Percentiles rank a stretch among this genome's conserved stretches.
These are phyloP conservation scores for Aspergillus transmontanensis DNA, from an alignment of 2,329 filamentous ascomycete species.

Conservation along the genomic window DNA sequence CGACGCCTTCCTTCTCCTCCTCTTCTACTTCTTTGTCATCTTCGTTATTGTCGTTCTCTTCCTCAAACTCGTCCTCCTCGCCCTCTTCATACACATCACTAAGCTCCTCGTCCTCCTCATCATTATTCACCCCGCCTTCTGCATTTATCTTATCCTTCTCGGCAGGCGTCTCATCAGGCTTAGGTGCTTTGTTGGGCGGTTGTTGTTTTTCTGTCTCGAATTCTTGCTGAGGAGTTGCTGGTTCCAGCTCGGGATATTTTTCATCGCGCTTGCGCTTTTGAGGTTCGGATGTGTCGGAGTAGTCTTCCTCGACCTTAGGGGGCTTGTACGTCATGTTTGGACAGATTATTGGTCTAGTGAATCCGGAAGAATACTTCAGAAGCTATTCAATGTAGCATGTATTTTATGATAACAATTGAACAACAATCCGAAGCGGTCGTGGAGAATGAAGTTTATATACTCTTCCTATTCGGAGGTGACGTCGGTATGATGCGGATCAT, in stretches of 20 bases:
- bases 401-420: background rate
- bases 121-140: constrained; percentile 11
- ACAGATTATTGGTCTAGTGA: background rate
- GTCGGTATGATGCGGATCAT: constrained; percentile 6
- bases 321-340: constrained; percentile 24
- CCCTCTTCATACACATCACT: constrained; percentile 10
- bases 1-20: background rate
- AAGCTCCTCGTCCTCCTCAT: constrained; percentile 12
- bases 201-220: constrained; percentile 13
- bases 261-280: constrained; percentile 22
- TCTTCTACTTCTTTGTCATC: constrained; percentile 1
- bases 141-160: constrained; percentile 9
- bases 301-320: constrained; percentile 23
- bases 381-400: background rate
- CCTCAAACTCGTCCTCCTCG: background rate
- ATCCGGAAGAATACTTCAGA: background rate
- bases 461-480: background rate
- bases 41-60: background rate
- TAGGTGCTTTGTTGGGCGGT: constrained; percentile 19
- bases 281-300: constrained; percentile 17
- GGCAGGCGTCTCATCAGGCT: background rate
- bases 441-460: background rate
- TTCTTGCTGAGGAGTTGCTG: constrained; percentile 1
- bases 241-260: constrained; percentile 6
- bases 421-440: background rate